Conservation (phyloP, 331 rosid species). For the Acacia pycnantha region DNA sequence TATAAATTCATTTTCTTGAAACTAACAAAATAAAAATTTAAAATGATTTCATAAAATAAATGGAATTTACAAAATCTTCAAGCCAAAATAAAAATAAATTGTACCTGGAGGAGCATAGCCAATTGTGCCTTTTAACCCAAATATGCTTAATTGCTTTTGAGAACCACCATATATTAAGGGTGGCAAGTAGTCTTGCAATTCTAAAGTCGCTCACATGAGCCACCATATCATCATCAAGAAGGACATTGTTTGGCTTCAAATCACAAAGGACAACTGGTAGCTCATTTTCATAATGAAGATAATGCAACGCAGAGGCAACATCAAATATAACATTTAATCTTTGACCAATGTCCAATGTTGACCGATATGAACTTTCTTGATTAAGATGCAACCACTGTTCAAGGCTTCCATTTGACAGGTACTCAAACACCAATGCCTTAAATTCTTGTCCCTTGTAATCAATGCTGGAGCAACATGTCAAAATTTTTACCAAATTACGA, state of each 20-base stretch:
- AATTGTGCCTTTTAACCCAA: not conserved
- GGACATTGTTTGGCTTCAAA: not conserved
- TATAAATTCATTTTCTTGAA: not conserved
- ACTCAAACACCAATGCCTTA: not conserved
- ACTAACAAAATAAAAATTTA: not conserved
- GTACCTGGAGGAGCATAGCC: not conserved
- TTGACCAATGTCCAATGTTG: not conserved
- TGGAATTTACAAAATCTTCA: not conserved
- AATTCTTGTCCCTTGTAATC: not conserved
- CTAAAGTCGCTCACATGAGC: not conserved
- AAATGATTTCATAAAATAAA: not conserved
- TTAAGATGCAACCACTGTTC: not conserved
- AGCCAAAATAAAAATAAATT: not conserved
- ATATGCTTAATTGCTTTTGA: not conserved
- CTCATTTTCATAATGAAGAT: not conserved
- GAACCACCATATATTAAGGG: not conserved
- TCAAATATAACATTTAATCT: not conserved
- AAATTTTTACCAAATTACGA: not conserved
- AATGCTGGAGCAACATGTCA: not conserved
- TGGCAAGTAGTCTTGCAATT: not conserved
- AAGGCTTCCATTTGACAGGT: conserved; percentile 6
- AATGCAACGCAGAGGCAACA: not conserved
- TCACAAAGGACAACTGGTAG: not conserved
- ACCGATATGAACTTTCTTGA: not conserved
- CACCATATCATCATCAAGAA: not conserved